Evolutionary conservation across 2,329 filamentous ascomycete genomes (phyloP), one percentile per base, ranked within the genome.

Genomic region (Delphinella strobiligena): DNA sequence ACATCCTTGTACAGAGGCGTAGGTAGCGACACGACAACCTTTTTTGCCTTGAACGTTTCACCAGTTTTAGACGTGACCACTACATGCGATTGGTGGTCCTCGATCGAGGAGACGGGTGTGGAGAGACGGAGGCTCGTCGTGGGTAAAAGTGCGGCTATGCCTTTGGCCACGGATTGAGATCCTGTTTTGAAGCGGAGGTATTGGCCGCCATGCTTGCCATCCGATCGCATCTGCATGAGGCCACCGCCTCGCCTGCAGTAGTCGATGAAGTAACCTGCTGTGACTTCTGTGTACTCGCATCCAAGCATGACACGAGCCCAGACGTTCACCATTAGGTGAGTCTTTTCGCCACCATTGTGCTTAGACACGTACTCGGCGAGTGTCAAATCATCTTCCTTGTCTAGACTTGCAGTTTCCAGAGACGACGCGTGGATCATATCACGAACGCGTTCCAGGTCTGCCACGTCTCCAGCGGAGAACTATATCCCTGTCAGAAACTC

Each of bases 171-270:
- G 0, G 52, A 46, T 45, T 70, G 64, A 1, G 63, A 71, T 1
- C 72, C 71, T 40, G 67, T 54, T 2, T 61, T 58, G 14, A 71
- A 49, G 1, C 71, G 62, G 5, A 75, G 57, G 47, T 72, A 63
- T 46, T 75, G 70, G 0, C 66, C 74, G 4, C 73, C 74, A 31
- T 63, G 48, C 41, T 69, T 67, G 16, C 58, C 49, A 47, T 76
- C 72, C 1, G 69, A 72, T 0, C 68, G 59, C 63, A 76, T 71
- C 33, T 64, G 57, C 42, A 70, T 42, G 2, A 76, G 54, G 0
- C 74, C 73, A 4, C 65, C 65, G 2, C 69, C 68, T 9, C 61
- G 63, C 46, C 66, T 68, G 59, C 67, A 69, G 54, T 77, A 75
- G 48, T 72, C 61, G 16, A 78, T 57, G 47, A 77, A 74, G 49